Evolutionary conservation across 169 alveolate genomes (phyloP).

Genomic region (Amoebophrya sp.): DNA sequence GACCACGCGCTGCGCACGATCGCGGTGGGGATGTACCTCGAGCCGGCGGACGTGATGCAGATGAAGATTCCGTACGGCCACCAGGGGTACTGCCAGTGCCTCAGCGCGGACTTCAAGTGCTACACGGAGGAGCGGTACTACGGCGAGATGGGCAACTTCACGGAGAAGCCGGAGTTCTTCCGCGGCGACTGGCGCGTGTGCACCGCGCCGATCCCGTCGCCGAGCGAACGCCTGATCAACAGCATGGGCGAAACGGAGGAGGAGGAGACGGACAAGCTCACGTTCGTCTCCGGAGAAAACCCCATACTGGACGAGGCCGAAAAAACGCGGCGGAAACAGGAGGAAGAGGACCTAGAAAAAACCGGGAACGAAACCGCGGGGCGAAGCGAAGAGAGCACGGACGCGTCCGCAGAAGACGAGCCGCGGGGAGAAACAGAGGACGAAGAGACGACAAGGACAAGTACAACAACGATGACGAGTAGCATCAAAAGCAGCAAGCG

Average conservation of each 20-base stretch:
- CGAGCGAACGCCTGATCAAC: not conserved
- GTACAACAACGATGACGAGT: no score
- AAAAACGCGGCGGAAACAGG: no score
- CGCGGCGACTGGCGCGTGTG: not conserved
- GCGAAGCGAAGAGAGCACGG: no score
- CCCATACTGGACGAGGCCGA: not conserved
- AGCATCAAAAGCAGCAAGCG: no score
- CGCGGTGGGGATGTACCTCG: slow-evolving; percentile 6
- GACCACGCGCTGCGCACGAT: slow-evolving; percentile 12
- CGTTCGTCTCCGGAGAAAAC: not conserved
- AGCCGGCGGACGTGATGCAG: slow-evolving; percentile 1
- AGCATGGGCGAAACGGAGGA: not conserved
- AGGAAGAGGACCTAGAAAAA: no score
- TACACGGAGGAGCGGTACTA: not conserved
- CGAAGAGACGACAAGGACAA: no score
- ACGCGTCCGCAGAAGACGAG: no score
- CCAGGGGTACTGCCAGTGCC: not conserved
- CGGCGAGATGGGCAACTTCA: not conserved
- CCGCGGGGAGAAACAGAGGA: no score
- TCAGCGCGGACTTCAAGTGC: not conserved
- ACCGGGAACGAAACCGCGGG: no score
- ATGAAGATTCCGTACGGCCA: slow-evolving; percentile 7
- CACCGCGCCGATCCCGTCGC: not conserved
- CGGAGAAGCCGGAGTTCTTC: not conserved
- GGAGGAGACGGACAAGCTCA: not conserved